These are phyloP conservation scores for Dictyostelium discoideum DNA, from an alignment of 78 protist genomes.

Conservation along the genomic window dicty_2.7 NC_007090.3:302001-302500, in stretches of 20 bases:
- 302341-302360: background rate
- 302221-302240: too few relatives aligned
- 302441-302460: too few relatives aligned
- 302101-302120: conserved; percentile 2
- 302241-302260: background rate
- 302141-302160: background rate
- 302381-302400: background rate
- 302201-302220: too few relatives aligned
- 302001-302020: background rate
- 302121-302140: background rate
- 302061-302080: background rate
- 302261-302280: background rate
- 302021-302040: background rate
- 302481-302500: background rate
- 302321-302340: background rate
- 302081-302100: background rate
- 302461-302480: background rate
- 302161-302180: background rate
- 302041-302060: background rate
- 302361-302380: background rate
- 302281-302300: background rate
- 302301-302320: background rate
- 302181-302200: too few relatives aligned
- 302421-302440: background rate
- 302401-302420: background rate